Base-by-base conservation (phyloP, 495 filamentous ascomycete genomes). In the Evernia prunastri region DNA sequence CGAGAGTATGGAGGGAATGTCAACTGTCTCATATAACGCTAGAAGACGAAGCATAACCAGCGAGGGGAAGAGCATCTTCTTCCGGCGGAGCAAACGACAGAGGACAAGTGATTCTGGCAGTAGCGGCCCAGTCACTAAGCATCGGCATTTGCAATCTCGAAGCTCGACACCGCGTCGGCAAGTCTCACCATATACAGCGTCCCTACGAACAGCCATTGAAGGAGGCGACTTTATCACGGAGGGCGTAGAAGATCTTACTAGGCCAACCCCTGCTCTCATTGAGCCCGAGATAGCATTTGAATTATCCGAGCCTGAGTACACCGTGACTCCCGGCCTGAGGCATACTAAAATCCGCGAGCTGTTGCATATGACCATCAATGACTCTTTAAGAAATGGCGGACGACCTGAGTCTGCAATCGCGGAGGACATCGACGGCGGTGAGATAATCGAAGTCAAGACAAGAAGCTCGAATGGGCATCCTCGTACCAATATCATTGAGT, bases 341-440 rank as follows among this genome's bases (percentile, higher is more conserved):
- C 82, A 84, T 54, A 81, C 86, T 3, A 81, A 83, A 63, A 73
- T 89, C 20, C 83, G 86, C 3, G 86, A 90, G 51, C 76, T 91
- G 47, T 76, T 91, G 59, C 84, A 84, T 58, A 75, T 84, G 54
- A 82, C 89, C 11, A 79, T 91, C 58, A 87, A 87, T 65, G 86
- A 91, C 66, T 86, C 85, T 37, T 75, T 92, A 54, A 81, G 86
- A 66, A 81, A 86, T 63, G 87, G 86, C n/a, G 87, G 85, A 10
- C 80, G 88, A 39, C 88, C 89, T n/a, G 87, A 89, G 35, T 88
- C 84, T 54, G 81, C 86, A 27, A 76, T 81, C 27, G 83, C 82
- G 58, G 77, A 79, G 63, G 79, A 80, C 40, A 89, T 82, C 1
- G 79, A 83, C 35, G 70, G 78, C 60, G 89, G 89, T 10, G 88